These are phyloP conservation scores for Trametes cingulata DNA, from an alignment of 768 basidiomycete genomes.

Conservation along the genomic window DNA sequence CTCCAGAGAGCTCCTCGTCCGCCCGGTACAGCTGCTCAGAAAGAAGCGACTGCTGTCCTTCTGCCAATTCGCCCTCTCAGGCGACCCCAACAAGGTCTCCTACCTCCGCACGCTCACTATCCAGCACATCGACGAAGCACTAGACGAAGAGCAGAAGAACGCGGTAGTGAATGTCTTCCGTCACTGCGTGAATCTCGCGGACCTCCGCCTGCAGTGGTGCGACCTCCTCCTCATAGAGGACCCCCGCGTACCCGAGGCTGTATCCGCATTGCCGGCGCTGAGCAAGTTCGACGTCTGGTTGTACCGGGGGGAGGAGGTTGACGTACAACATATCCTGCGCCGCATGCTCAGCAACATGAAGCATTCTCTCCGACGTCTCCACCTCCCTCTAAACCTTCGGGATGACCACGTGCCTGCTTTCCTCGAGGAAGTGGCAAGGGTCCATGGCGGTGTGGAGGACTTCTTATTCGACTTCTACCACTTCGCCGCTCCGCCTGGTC, in stretches of 20 bases:
- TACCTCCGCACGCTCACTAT: background rate
- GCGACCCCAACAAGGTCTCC: background rate
- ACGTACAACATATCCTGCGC: background rate
- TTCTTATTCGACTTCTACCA: background rate
- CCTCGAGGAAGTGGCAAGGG: background rate
- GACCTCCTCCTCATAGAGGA: background rate
- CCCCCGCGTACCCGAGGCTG: background rate
- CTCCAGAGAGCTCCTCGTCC: background rate
- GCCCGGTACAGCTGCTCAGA: background rate
- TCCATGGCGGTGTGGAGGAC: background rate
- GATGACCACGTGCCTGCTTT: background rate
- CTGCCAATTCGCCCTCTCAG: background rate
- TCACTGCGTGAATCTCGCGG: background rate
- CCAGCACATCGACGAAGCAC: background rate
- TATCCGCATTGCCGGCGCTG: background rate
- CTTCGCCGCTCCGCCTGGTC: background rate
- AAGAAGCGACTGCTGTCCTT: background rate
- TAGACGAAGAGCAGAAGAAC: background rate
- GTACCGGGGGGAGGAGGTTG: background rate
- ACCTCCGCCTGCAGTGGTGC: background rate
- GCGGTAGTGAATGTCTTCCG: background rate
- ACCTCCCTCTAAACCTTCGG: background rate
- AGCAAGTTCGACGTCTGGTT: background rate
- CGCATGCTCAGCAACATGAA: background rate
- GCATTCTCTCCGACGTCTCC: background rate